Evolutionary conservation across 2,329 filamentous ascomycete genomes (phyloP), one percentile per base, ranked within the genome.

Genomic region (Neodidymelliopsis sp.): DNA sequence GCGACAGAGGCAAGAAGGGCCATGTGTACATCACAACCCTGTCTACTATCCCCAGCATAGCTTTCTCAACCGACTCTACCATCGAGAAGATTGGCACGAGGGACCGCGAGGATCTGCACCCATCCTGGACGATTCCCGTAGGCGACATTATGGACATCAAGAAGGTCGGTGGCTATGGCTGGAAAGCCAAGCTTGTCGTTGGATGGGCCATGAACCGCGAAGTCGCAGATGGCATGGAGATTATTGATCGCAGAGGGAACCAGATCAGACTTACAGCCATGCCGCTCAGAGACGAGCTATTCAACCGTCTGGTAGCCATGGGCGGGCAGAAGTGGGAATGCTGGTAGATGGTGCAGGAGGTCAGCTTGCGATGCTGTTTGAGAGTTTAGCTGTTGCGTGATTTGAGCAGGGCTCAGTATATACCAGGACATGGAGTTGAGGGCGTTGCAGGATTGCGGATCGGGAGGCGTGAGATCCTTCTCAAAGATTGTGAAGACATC

Each of bases 261-360:
- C 76, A 81, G 18, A 81, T 80, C 50, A 82, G 83, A 41, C 70
- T 94, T 2, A 95, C 88, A 6, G 90, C 90, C 1, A 80, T 93
- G 68, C 79, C 82, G 22, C 74, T 88, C 63, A 74, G 90, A 28
- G 89, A 94, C 60, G 88, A 93, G 73, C 67, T 95, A 30, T 94
- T 94, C 66, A 94, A 94, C 74, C 83, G 90, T 12, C 68, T 93
- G 45, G 75, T 91, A 48, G 84, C 88, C 2, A 89, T 93, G 74
- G 89, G 89, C 1, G 81, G 81, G 11, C 89, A 94, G 79, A 91
- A 91, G 78, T 94, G 90, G 90, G 88, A 91, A 76, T 81, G 82
- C 45, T 90, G 84, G 85, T 93, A 60, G 20, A 16, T n/a, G n/a
- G n/a, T n/a, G n/a, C n/a, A n/a, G n/a, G n/a, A n/a, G n/a, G n/a